Evolutionary conservation across 73 alveolate species (phyloP), one percentile per base, ranked within the genome.

Genomic region (Tetrahymena malaccensis): DNA sequence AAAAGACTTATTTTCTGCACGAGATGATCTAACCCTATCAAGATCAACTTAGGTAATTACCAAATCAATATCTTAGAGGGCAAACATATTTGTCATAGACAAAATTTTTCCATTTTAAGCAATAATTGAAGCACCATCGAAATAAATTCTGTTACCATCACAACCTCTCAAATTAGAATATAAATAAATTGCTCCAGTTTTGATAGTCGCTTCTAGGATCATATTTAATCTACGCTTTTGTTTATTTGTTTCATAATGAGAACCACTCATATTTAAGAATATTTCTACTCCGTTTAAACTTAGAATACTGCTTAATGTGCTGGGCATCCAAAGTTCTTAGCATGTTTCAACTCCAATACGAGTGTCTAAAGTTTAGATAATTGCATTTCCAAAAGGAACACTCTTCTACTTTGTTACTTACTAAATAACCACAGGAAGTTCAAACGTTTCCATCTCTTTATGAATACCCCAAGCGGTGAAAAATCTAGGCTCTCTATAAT

Each of bases 401-500:
- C 43, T 25, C 56, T 57, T 95, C 93, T 98, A 95, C 10, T 97
- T 97, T 11, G 96, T 94, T 43, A 96, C 58, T 84, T 85, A 83
- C 37, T 55, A 40, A 22, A 98, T 96, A 25, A 56, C 93, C 35
- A 83, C 89, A 8, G 99, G 98, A 34, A 98, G 97, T 8, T 89
- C 93, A 94, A 98, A 95, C 5, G 97, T 98, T 50, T 96, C 97
- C 16, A 94, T 50, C 94, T 96, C 96, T 34, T 94, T 95, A 33
- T 97, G 97, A 10, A 94, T 94, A 70, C 94, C 70, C 99, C 99
- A 98, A n/a, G 99, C 99, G 1, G 98, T 97, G 96, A 98, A 98
- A 97, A 98, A 98, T 17, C 99, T 96, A 43, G 96, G 89, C 94
- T 98, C 99, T 84, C 99, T 96, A 96, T 98, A 98, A 96, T 98